These are phyloP conservation scores for Sphagnum contortum DNA, from an alignment of 225 moss, liverwort and hornwort genomes.

Conservation along the genomic window DNA sequence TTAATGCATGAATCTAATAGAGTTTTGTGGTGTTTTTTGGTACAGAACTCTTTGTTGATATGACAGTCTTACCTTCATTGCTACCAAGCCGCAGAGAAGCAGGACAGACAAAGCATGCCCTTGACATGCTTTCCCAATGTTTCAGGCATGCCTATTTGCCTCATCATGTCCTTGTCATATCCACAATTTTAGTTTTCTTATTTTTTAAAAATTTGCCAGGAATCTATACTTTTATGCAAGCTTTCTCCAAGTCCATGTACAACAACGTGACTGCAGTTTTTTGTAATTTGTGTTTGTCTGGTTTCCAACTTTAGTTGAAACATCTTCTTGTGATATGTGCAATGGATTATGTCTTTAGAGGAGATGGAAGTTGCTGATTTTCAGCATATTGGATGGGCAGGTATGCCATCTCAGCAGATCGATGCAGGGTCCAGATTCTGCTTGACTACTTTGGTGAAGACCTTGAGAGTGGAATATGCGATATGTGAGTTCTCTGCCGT, in stretches of 20 bases:
- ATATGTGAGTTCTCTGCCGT: slow-evolving; percentile 24
- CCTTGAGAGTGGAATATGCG: slow-evolving; percentile 44
- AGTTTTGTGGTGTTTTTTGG: background rate
- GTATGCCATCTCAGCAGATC: slow-evolving; percentile 49
- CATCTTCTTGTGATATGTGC: background rate
- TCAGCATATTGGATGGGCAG: slow-evolving; percentile 14
- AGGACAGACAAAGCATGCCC: slow-evolving; percentile 56
- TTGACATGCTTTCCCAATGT: slow-evolving; percentile 64
- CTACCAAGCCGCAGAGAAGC: slow-evolving; percentile 64
- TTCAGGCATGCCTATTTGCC: slow-evolving; percentile 30
- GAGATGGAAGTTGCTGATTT: too few relatives aligned
- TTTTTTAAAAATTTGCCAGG: background rate
- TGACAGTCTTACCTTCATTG: slow-evolving; percentile 73
- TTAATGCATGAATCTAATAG: too few relatives aligned
- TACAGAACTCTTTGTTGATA: slow-evolving; percentile 63
- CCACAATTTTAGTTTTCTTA: background rate
- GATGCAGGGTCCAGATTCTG: slow-evolving; percentile 53
- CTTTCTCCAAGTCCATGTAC: too few relatives aligned
- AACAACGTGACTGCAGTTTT: background rate
- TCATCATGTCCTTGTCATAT: too few relatives aligned
- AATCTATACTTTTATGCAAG: too few relatives aligned
- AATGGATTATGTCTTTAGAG: background rate
- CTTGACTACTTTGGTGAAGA: slow-evolving; percentile 67
- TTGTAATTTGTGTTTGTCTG: background rate
- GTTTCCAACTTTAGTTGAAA: background rate